Evolutionary conservation across 2,329 filamentous ascomycete genomes (phyloP).

Genomic region (Arachnomyces sp.): DNA sequence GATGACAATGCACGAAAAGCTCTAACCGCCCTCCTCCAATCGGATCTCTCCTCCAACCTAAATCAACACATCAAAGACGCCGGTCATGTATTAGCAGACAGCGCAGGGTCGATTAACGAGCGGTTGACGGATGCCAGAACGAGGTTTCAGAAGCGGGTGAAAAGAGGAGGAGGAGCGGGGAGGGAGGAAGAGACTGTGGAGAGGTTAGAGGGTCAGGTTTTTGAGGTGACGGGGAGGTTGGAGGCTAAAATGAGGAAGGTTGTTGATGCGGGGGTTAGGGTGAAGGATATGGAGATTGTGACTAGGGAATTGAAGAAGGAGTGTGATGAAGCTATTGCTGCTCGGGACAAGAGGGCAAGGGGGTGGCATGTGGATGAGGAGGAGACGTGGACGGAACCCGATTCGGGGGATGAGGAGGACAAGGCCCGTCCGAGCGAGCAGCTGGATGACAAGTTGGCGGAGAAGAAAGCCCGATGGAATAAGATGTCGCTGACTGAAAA

Average conservation of each 20-base stretch:
- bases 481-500: slow-evolving; percentile 32
- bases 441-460: slow-evolving; percentile 27
- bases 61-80: slow-evolving; percentile 43
- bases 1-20: slow-evolving; percentile 38
- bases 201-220: slow-evolving; percentile 39
- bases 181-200: slow-evolving; percentile 30
- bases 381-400: slow-evolving; percentile 31
- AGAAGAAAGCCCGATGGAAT: slow-evolving; percentile 28
- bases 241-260: slow-evolving; percentile 50
- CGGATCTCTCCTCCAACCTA: slow-evolving; percentile 36
- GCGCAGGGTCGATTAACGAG: slow-evolving; percentile 50
- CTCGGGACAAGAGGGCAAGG: slow-evolving; percentile 21
- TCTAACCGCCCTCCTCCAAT: slow-evolving; percentile 38
- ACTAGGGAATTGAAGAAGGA: slow-evolving; percentile 37
- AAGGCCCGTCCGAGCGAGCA: slow-evolving; percentile 29
- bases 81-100: slow-evolving; percentile 38
- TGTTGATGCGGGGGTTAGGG: slow-evolving; percentile 48
- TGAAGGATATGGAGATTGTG: slow-evolving; percentile 37
- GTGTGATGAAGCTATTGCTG: slow-evolving; percentile 19
- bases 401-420: slow-evolving; percentile 10
- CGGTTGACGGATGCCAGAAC: slow-evolving; percentile 34
- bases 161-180: slow-evolving; percentile 18
- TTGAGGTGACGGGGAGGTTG: slow-evolving; percentile 45
- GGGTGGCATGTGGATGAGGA: slow-evolving; percentile 17
- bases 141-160: slow-evolving; percentile 30